phyloP scores from a whole-genome alignment of 2,329 filamentous ascomycete species.

The Calonectria hongkongensis region DNA sequence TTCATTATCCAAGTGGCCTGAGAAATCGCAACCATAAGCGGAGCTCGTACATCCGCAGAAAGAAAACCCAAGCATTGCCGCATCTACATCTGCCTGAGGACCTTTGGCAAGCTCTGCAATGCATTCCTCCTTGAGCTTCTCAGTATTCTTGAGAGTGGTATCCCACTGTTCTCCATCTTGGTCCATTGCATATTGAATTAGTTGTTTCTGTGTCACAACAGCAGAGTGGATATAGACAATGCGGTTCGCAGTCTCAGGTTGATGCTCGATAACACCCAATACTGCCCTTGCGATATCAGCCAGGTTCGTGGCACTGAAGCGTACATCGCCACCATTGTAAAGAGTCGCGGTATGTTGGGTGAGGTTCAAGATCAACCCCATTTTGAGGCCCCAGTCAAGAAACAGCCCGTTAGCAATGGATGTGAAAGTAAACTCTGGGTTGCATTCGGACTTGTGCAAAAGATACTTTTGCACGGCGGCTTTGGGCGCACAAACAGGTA shows the following conservation, averaged over 20 bases:
- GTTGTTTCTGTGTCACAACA: not conserved
- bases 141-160: not conserved
- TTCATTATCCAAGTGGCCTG: not conserved
- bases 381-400: constrained; percentile 15
- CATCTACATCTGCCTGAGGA: not conserved
- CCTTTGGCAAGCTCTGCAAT: not conserved
- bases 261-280: not conserved
- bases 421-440: constrained; percentile 1
- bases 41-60: not conserved
- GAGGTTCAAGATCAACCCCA: not conserved
- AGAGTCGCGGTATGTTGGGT: not conserved
- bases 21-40: not conserved
- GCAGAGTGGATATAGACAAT: not conserved
- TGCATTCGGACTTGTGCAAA: not conserved
- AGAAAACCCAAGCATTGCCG: not conserved
- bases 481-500: not conserved
- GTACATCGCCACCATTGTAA: constrained; percentile 1
- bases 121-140: not conserved
- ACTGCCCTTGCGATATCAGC: not conserved
- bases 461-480: not conserved
- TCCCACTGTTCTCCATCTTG: not conserved
- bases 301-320: constrained; percentile 4
- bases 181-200: not conserved
- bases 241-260: not conserved
- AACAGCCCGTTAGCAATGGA: not conserved